A percentile compares a stretch with the other conserved stretches of the same genome.
phyloP scores from a whole-genome alignment of 208 protist species.

The Lotmaria passim region DNA sequence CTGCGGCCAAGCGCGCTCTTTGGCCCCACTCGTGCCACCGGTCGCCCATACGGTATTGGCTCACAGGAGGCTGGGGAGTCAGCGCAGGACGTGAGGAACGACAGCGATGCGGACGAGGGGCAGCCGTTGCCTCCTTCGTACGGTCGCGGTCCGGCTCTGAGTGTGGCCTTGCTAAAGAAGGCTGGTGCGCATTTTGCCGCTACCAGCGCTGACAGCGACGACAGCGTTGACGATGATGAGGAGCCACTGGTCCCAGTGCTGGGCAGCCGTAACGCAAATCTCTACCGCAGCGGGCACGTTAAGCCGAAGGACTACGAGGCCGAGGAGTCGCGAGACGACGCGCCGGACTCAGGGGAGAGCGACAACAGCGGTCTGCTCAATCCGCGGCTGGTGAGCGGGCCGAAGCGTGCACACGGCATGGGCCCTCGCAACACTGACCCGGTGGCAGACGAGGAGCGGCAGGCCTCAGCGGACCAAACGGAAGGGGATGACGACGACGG shows the following conservation, averaged over 20 bases:
- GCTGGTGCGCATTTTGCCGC: too few species aligned
- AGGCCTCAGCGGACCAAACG: neutral
- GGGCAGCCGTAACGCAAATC: constrained; percentile 13
- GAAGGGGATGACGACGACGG: constrained; percentile 20
- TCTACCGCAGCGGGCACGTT: constrained; percentile 11
- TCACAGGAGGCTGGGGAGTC: constrained; percentile 10
- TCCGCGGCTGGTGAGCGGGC: constrained; percentile 1
- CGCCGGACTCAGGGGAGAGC: constrained; percentile 1
- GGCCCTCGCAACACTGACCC: constrained; percentile 11
- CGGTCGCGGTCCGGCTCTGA: too few species aligned
- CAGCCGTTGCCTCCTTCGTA: constrained; percentile 11
- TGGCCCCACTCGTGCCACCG: constrained; percentile 6
- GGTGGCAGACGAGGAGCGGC: constrained; percentile 15
- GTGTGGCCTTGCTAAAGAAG: too few species aligned
- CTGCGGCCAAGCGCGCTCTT: neutral
- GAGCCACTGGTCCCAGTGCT: constrained; percentile 14
- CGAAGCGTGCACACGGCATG: constrained; percentile 8
- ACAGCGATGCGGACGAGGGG: constrained; percentile 6
- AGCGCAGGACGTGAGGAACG: neutral
- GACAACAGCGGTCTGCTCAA: neutral
- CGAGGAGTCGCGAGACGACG: constrained; percentile 15
- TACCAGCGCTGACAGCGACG: too few species aligned
- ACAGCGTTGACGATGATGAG: constrained; percentile 5
- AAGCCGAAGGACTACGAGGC: constrained; percentile 17
- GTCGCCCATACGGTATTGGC: neutral